Evolutionary conservation across 805 yeast genomes (phyloP).

Genomic region (Candida insectorum): DNA sequence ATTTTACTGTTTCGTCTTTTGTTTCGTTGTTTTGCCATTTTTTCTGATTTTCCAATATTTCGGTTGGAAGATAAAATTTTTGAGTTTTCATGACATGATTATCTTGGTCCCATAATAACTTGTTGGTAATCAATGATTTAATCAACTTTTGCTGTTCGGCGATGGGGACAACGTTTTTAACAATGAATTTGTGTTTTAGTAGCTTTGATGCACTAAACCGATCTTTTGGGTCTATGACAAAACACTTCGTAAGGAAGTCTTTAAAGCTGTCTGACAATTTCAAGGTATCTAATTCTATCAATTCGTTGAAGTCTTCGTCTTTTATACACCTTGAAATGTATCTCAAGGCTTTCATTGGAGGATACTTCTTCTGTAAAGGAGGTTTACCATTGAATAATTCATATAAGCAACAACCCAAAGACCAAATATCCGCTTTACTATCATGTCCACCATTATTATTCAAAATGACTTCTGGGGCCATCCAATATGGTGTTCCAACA

Average conservation of each 20-base stretch:
- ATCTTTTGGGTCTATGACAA: slow-evolving; percentile 28
- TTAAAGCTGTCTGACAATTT: slow-evolving; percentile 21
- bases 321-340: slow-evolving; percentile 30
- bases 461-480: slow-evolving; percentile 60
- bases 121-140: slow-evolving; percentile 30
- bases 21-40: slow-evolving; percentile 19
- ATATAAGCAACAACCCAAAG: slow-evolving; percentile 73
- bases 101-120: slow-evolving; percentile 38
- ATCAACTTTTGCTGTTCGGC: slow-evolving; percentile 15
- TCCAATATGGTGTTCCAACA: slow-evolving; percentile 62
- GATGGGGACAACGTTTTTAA: slow-evolving; percentile 11
- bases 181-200: slow-evolving; percentile 32
- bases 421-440: slow-evolving; percentile 72
- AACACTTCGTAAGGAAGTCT: slow-evolving; percentile 33
- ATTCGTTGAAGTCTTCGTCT: slow-evolving; percentile 26
- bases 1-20: slow-evolving; percentile 20
- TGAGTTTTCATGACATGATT: slow-evolving; percentile 28
- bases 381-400: slow-evolving; percentile 74
- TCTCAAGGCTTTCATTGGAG: slow-evolving; percentile 45
- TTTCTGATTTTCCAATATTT: slow-evolving; percentile 28
- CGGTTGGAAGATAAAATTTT: slow-evolving; percentile 37
- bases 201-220: slow-evolving; percentile 30
- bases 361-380: slow-evolving; percentile 46
- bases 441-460: slow-evolving; percentile 56
- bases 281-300: slow-evolving; percentile 23